These are phyloP conservation scores for Nakazawaea holstii DNA, from an alignment of 805 yeast genomes.

Conservation along the genomic window DNA sequence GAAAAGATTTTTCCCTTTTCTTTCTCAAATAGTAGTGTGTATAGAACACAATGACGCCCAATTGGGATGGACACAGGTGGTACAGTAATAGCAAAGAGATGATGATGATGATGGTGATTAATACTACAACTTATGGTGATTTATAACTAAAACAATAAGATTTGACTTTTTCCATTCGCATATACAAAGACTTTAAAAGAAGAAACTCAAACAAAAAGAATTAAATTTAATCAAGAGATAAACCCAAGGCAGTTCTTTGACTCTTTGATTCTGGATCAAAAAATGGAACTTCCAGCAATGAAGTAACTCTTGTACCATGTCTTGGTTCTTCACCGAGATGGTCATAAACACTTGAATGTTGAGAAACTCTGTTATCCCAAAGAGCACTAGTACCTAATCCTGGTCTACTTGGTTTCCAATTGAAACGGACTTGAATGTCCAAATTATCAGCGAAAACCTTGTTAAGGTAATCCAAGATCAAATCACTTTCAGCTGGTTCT, in stretches of 20 bases:
- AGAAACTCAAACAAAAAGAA: background rate
- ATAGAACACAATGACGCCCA: too few relatives aligned
- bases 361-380: slow-evolving; percentile 45
- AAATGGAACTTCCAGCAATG: slow-evolving; percentile 49
- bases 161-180: too few relatives aligned
- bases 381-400: slow-evolving; percentile 41
- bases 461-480: slow-evolving; percentile 41
- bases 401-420: slow-evolving; percentile 36
- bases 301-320: slow-evolving; percentile 50
- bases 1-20: background rate
- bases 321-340: slow-evolving; percentile 28
- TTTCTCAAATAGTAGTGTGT: background rate
- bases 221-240: slow-evolving; percentile 12
- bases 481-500: slow-evolving; percentile 42
- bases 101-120: too few relatives aligned
- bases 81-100: too few relatives aligned
- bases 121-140: too few relatives aligned
- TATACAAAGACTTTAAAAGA: background rate
- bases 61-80: too few relatives aligned
- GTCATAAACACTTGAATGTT: slow-evolving; percentile 41
- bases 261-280: slow-evolving; percentile 45
- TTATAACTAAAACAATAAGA: too few relatives aligned
- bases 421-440: slow-evolving; percentile 51
- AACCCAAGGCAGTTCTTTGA: slow-evolving; percentile 48
- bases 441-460: slow-evolving; percentile 43